phyloP scores from a whole-genome alignment of 148 eudicot species.

The Cornus suecica region DNA sequence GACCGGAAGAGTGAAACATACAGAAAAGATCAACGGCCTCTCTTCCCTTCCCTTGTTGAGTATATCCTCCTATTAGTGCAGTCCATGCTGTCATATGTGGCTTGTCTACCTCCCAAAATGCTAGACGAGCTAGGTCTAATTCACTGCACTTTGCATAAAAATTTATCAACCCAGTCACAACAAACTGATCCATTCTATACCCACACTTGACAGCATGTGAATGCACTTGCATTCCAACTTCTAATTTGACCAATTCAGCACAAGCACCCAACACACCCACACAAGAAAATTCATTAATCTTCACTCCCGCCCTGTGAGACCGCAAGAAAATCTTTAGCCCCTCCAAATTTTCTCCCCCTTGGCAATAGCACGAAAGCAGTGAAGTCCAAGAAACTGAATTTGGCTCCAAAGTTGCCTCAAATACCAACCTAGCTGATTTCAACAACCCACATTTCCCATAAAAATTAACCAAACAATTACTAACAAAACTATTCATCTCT shows the following conservation, averaged over 20 bases:
- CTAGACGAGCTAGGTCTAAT: conserved; percentile 24
- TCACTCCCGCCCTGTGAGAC: conserved; percentile 27
- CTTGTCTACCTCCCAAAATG: conserved; percentile 25
- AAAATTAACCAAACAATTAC: conserved; percentile 37
- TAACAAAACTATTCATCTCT: conserved; percentile 25
- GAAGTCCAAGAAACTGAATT: conserved; percentile 35
- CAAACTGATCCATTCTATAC: conserved; percentile 34
- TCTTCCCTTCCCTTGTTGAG: conserved; percentile 28
- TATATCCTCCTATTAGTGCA: conserved; percentile 37
- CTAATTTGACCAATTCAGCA: conserved; percentile 24
- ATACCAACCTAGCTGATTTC: conserved; percentile 28
- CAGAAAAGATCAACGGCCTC: conserved; percentile 35
- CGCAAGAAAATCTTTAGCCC: conserved; percentile 29
- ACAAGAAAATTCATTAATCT: conserved; percentile 29
- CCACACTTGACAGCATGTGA: conserved; percentile 27
- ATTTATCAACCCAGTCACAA: conserved; percentile 35
- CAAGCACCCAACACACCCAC: conserved; percentile 30
- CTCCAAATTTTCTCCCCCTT: conserved; percentile 33
- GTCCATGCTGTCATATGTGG: conserved; percentile 41
- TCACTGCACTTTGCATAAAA: conserved; percentile 35
- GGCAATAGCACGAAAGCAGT: conserved; percentile 26
- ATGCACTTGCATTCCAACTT: conserved; percentile 40
- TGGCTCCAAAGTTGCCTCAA: conserved; percentile 28
- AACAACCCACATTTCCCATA: conserved; percentile 43
- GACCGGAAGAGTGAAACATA: conserved; percentile 25